Evolutionary conservation across 352 stramenopile species (phyloP).

Genomic region (Globisporangium radiosum): DNA sequence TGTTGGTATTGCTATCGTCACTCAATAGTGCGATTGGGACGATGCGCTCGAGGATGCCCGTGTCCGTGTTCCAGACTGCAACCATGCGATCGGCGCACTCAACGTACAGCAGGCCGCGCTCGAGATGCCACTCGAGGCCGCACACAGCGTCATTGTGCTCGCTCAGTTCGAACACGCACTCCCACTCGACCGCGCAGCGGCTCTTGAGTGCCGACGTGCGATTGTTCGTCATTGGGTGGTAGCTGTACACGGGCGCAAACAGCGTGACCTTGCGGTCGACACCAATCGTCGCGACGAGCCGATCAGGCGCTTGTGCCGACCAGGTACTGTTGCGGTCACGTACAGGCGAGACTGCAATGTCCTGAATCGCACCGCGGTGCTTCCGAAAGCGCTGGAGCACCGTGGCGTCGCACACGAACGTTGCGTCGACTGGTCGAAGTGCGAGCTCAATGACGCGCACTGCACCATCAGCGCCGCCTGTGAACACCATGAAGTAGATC

Average conservation of each 20-base stretch:
- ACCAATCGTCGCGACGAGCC: conserved; percentile 56
- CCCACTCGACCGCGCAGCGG: conserved; percentile 36
- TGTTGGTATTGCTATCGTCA: conserved; percentile 29
- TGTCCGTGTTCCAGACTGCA: conserved; percentile 75
- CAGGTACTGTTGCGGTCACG: conserved; percentile 11
- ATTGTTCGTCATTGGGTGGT: conserved; percentile 20
- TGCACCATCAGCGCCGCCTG: conserved; percentile 49
- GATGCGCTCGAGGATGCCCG: conserved; percentile 64
- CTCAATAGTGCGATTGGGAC: conserved; percentile 49
- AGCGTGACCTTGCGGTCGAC: conserved; percentile 51
- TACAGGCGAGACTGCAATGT: conserved; percentile 52
- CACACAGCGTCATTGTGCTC: conserved; percentile 51
- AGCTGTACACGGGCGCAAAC: conserved; percentile 49
- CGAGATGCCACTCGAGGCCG: conserved; percentile 53
- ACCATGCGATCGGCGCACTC: conserved; percentile 73
- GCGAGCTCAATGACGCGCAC: conserved; percentile 49
- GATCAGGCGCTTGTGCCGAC: conserved; percentile 32
- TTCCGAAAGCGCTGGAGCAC: conserved; percentile 52
- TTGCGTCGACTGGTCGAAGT: conserved; percentile 19
- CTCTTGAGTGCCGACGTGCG: background rate
- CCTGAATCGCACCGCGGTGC: conserved; percentile 52
- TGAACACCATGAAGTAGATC: conserved; percentile 65
- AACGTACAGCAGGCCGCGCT: conserved; percentile 48
- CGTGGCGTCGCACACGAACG: conserved; percentile 34
- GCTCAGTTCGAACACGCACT: conserved; percentile 55